Base-by-base conservation (phyloP, 805 yeast species). In the Ogataea pini region DNA sequence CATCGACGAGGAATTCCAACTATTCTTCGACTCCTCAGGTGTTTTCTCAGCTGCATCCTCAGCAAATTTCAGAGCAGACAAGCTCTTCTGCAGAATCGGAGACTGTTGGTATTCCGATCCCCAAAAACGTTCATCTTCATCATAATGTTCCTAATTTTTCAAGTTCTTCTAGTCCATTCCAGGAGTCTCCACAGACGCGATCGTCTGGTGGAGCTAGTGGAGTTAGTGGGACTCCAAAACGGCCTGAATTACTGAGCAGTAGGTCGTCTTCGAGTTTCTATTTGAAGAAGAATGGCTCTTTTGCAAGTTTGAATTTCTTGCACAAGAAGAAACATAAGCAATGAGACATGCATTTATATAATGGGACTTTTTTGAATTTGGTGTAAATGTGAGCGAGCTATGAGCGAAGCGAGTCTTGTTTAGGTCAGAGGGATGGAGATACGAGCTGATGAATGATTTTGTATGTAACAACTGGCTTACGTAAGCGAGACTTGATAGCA, bases 231-330 rank as follows among this genome's bases (percentile, higher is more conserved):
- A 36, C 48, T 7, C 17, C 49, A 22, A 58, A 55, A 22, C 51
- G 59, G 18, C 58, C 63, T 6, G 59, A 55, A 16, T 32, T 54
- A 39, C 37, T 54, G 36, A 32, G 49, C 17, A 40, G 51, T 8
- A 38, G 54, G 24, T 52, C 59, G 7, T 49, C 59, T 2, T 53
- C 61, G 7, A 57, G 54, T 32, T 51, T 57, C 47, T 59, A 53
- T 40, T 31, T 55, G 19, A 48, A 54, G 43, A 61, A 58, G 29
- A 54, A 56, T n/a, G 55, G 58, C n/a, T 60, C 64, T 12, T 52
- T 61, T 37, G 58, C 58, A 8, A 61, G 49, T 27, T 48, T 61
- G 16, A 54, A 44, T 29, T 58, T 61, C 32, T 29, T 61, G 22
- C 65, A 61, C 31, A 53, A 55, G 37, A 55, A 50, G 45, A 57